Evolutionary conservation across 306 rosid genomes (phyloP).

Genomic region (Trifolium pratense): DNA sequence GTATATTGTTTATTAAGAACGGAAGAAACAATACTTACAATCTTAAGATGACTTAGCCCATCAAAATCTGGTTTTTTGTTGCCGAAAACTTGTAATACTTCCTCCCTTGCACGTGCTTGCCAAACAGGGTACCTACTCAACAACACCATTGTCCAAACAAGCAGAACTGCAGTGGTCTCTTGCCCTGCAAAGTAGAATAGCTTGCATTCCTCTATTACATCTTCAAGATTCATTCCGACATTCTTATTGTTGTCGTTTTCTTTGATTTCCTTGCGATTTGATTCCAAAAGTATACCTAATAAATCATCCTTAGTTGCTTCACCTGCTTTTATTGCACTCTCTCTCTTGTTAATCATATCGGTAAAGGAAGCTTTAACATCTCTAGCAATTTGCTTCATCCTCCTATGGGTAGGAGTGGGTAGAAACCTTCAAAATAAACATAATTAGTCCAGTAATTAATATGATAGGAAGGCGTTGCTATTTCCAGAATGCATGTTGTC

Average conservation of each 20-base stretch:
- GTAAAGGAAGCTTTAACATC: slow-evolving; percentile 21
- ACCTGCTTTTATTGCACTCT: slow-evolving; percentile 36
- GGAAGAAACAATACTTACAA: slow-evolving; percentile 26
- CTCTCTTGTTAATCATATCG: slow-evolving; percentile 44
- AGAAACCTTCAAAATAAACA: slow-evolving; percentile 35
- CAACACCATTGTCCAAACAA: slow-evolving; percentile 61
- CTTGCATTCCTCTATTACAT: slow-evolving; percentile 60
- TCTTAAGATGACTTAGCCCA: slow-evolving; percentile 15
- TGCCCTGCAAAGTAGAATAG: slow-evolving; percentile 64
- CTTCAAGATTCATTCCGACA: slow-evolving; percentile 51
- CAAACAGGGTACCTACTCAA: slow-evolving; percentile 48
- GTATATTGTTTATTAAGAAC: background rate
- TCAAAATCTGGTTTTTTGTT: slow-evolving; percentile 5
- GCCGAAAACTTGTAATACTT: slow-evolving; percentile 48
- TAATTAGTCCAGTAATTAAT: too few relatives aligned
- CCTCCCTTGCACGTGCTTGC: slow-evolving; percentile 65
- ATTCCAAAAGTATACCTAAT: background rate
- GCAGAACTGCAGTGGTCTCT: slow-evolving; percentile 58
- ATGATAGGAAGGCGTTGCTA: background rate
- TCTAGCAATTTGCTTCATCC: slow-evolving; percentile 16
- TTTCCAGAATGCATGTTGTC: too few relatives aligned
- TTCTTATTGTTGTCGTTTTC: slow-evolving; percentile 48
- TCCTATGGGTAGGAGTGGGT: slow-evolving; percentile 37
- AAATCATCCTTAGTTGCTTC: slow-evolving; percentile 35
- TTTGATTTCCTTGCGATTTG: slow-evolving; percentile 38